Base-by-base conservation (phyloP, 1,139 yeast genomes). In the Saccharomyces hybrid region DNA sequence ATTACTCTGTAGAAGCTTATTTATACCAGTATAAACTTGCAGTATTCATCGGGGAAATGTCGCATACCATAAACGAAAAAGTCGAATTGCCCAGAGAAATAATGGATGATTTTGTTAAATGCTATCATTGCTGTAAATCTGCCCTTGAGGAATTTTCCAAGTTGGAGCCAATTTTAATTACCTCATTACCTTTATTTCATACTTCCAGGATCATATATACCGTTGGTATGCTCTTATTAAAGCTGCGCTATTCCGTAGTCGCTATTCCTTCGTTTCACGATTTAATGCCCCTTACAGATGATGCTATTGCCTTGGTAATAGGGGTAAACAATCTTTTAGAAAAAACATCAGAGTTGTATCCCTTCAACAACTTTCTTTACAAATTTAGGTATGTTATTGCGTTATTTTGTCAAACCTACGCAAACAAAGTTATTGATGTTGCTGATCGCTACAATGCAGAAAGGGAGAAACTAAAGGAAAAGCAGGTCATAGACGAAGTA, bases 1-100 rank as follows among this genome's bases (percentile, higher is more conserved):
- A 76, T 60, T 80, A 79, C 60, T 79, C 93, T 0, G 83, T 86
- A 13, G 88, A 85, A 61, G 91, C 93, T 0, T 85, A 82, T 64
- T 71, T 88, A 20, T 86, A 85, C 67, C 95, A 84, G 64, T 62
- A 59, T 50, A 57, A 56, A 7, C 51, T 63, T 32, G 56, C 56
- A 9, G 58, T 54, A 23, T 62, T 53, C 48, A 52, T 63, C 47
- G 52, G 54, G n/a, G 53, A 49, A 13, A 52, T 51, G 42, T 51
- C 56, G 11, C 55, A 56, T 26, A 52, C 50, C 11, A 13, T 46
- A 44, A 47, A 51, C 25, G 51, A 47, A 13, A 47, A 53, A 14
- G 52, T 54, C 14, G 52, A 55, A 16, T 16, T 63, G 8, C 68
- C 70, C 23, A 65, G 66, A 6, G 59, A 63, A 25, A 60, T 81